Base-by-base conservation (phyloP, 768 basidiomycete genomes). In the Phaeotremella fagi region DNA sequence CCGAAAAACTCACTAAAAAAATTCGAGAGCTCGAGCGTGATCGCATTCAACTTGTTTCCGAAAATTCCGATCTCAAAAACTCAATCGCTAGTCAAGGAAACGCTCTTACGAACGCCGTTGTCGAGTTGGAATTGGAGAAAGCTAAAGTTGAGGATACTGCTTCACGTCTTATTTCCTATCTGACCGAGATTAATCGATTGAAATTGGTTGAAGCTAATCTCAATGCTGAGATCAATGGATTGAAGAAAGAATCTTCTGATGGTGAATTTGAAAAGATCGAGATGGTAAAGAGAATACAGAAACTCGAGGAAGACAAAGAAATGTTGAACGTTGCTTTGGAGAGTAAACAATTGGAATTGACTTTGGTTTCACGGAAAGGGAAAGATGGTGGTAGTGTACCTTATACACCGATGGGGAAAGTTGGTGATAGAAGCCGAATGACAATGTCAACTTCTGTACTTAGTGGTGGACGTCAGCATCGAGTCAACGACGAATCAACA, bases 161-260 rank as follows among this genome's bases (percentile, higher is more conserved):
- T 28, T 63, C 61, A 23, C 48, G 64, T 2, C 45, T 69, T 6
- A 22, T 44, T 7, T 42, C 56, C 3, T 69, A 61, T 38, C 27
- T 61, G 9, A n/a, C 31, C 22, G 67, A 66, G 47, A 63, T 69
- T 28, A 61, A 69, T 44, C 43, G 57, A 25, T 41, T 69, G 26
- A 61, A 55, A 28, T 25, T 69, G n/a, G 31, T 49, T 7, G 61
- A 69, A 44, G 57, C 57, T 22, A 54, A 35, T 9, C 31, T 65
- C 15, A 29, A 26, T 2, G 24, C 41, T 20, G 43, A 59, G 23
- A 25, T 69, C 5, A 24, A 41, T 0, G 52, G 53, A 28, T 27
- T 55, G 12, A 16, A 44, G 27, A 24, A 24, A 12, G 45, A 26
- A 14, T 58, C 57, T 6, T 23, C 53, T 1, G 18, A n/a, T 11